phyloP scores from a whole-genome alignment of 2,329 filamentous ascomycete genomes.

The Neonectria punicea region DNA sequence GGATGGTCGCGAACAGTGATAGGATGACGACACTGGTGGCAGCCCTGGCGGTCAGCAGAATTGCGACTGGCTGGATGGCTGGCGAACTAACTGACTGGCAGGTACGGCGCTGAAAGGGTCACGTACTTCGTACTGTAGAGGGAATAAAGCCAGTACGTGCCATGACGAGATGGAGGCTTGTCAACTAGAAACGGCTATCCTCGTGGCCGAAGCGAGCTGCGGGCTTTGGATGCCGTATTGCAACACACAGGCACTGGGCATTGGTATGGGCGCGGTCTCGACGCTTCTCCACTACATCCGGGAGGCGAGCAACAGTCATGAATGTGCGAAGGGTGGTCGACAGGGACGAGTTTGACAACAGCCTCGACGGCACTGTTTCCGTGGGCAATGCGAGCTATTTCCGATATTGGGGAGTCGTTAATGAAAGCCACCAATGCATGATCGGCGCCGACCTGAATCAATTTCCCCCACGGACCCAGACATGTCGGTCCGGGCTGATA shows the following conservation, averaged over 20 bases:
- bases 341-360: not conserved
- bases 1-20: conserved; percentile 28
- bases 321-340: not conserved
- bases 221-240: conserved; percentile 14
- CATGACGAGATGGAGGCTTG: not conserved
- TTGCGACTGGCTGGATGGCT: conserved; percentile 37
- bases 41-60: conserved; percentile 44
- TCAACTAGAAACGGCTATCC: conserved; percentile 20
- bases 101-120: not conserved
- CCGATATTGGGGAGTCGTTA: conserved; percentile 4
- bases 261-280: conserved; percentile 25
- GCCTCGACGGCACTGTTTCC: conserved; percentile 11
- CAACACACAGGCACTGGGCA: conserved; percentile 19
- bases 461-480: conserved; percentile 23
- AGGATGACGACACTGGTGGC: conserved; percentile 42
- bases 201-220: conserved; percentile 27
- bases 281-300: conserved; percentile 10
- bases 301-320: not conserved
- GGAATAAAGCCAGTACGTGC: not conserved
- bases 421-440: conserved; percentile 1
- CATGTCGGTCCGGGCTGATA: conserved; percentile 11
- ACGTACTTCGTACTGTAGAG: not conserved
- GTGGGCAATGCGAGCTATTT: conserved; percentile 14
- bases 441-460: conserved; percentile 21
- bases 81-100: not conserved